phyloP scores from a whole-genome alignment of 495 filamentous ascomycete species.

The Lentithecium fluviatile region DNA sequence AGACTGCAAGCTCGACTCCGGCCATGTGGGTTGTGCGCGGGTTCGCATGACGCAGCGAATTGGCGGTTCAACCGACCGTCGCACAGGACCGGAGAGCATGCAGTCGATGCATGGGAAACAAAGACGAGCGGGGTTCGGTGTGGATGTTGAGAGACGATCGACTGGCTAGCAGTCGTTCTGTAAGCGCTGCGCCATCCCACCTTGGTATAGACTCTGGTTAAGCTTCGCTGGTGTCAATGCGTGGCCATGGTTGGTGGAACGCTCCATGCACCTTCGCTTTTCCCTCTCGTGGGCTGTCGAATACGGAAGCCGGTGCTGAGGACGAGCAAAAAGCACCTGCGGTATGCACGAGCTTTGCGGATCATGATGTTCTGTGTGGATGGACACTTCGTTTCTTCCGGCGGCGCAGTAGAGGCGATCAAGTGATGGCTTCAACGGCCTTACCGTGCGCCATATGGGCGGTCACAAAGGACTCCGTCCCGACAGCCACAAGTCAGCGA shows the following conservation, averaged over 20 bases:
- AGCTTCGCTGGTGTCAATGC: slow-evolving; percentile 17
- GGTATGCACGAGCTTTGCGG: too few relatives aligned
- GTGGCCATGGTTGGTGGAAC: slow-evolving; percentile 10
- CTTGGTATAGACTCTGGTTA: slow-evolving; percentile 5
- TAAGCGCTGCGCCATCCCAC: slow-evolving; percentile 27
- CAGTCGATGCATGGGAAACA: slow-evolving; percentile 26
- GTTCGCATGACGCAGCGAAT: slow-evolving; percentile 33
- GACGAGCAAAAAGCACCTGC: background rate
- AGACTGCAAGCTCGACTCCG: background rate
- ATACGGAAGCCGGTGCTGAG: background rate
- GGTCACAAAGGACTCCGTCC: too few relatives aligned
- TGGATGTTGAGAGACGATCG: slow-evolving; percentile 19
- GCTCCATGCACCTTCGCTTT: slow-evolving; percentile 1
- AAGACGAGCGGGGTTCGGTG: slow-evolving; percentile 2
- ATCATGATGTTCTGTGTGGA: too few relatives aligned
- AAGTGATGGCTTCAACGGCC: too few relatives aligned
- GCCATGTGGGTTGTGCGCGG: background rate
- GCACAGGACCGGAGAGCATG: slow-evolving; percentile 14
- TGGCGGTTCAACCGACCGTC: background rate
- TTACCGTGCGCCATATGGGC: too few relatives aligned
- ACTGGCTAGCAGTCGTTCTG: slow-evolving; percentile 10
- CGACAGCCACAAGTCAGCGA: too few relatives aligned
- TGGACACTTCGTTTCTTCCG: too few relatives aligned
- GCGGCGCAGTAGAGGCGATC: too few relatives aligned
- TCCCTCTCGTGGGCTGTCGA: background rate